Base-by-base conservation (phyloP, 768 basidiomycete species). In the Mycena venus region DNA sequence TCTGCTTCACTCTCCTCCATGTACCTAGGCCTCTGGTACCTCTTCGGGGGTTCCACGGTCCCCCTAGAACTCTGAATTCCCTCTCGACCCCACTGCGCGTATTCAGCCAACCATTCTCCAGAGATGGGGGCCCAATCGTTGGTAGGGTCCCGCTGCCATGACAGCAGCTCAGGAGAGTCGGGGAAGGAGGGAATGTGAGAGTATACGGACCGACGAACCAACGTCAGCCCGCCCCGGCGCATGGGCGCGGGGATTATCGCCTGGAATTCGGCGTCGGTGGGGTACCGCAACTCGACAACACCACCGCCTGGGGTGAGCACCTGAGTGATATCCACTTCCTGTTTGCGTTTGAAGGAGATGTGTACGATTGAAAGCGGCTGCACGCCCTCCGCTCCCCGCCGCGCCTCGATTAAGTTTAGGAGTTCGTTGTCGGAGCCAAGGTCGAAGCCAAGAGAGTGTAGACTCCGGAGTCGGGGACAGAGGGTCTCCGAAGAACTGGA, bases 11-110 rank as follows among this genome's bases (percentile, higher is more conserved):
- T n/a, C n/a, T n/a, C n/a, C n/a, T n/a, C n/a, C n/a, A n/a, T n/a
- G n/a, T n/a, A n/a, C n/a, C n/a, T n/a, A n/a, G n/a, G n/a, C n/a
- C n/a, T n/a, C n/a, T n/a, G n/a, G n/a, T n/a, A n/a, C n/a, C n/a
- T n/a, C n/a, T n/a, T n/a, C n/a, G n/a, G n/a, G n/a, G n/a, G n/a
- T n/a, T n/a, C n/a, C n/a, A n/a, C n/a, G n/a, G n/a, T n/a, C n/a
- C n/a, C n/a, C n/a, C n/a, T n/a, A n/a, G n/a, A n/a, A n/a, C n/a
- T n/a, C n/a, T n/a, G n/a, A n/a, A n/a, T n/a, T n/a, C n/a, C n/a
- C n/a, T n/a, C n/a, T n/a, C n/a, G n/a, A n/a, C 62, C 62, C 62
- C 62, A 64, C 11, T 32, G 29, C 29, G 38, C 62, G 42, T 64
- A 64, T 19, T 64, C 42, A 7, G 29, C 62, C 27, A 32, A 7